These are phyloP conservation scores for Madurella fahalii DNA, from an alignment of 2,329 filamentous ascomycete genomes.

Conservation along the genomic window DNA sequence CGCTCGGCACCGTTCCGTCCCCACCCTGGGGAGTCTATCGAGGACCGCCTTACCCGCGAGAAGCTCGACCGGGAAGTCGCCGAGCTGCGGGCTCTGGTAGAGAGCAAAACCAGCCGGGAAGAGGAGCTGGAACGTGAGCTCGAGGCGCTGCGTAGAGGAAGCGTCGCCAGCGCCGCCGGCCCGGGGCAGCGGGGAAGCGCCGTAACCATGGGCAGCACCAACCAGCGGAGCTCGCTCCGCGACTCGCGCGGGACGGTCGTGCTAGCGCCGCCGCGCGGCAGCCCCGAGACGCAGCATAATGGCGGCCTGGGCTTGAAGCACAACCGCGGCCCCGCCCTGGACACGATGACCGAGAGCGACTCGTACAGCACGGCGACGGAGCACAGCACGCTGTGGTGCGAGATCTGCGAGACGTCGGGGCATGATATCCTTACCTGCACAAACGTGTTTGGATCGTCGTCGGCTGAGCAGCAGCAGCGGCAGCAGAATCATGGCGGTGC, in stretches of 20 bases:
- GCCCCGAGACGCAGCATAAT: slow-evolving; percentile 46
- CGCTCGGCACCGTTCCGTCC: slow-evolving; percentile 36
- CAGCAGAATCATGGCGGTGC: neutral
- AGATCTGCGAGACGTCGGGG: slow-evolving; percentile 87
- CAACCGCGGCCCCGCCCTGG: slow-evolving; percentile 51
- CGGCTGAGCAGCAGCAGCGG: slow-evolving; percentile 18
- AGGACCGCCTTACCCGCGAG: slow-evolving; percentile 58
- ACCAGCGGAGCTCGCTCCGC: slow-evolving; percentile 54
- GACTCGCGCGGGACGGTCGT: slow-evolving; percentile 65
- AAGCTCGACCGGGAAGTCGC: slow-evolving; percentile 76
- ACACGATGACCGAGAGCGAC: slow-evolving; percentile 68
- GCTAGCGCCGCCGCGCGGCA: slow-evolving; percentile 52
- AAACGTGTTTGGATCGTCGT: slow-evolving; percentile 68
- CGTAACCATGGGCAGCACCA: slow-evolving; percentile 45
- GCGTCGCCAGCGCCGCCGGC: slow-evolving; percentile 26
- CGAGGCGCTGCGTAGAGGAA: slow-evolving; percentile 56
- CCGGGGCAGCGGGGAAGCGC: slow-evolving; percentile 47
- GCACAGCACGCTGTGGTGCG: slow-evolving; percentile 77
- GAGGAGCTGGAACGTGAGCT: slow-evolving; percentile 84
- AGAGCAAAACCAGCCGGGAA: slow-evolving; percentile 69
- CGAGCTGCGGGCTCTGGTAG: slow-evolving; percentile 69
- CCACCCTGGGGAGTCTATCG: slow-evolving; percentile 47
- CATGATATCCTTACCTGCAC: slow-evolving; percentile 94
- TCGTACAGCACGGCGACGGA: slow-evolving; percentile 67
- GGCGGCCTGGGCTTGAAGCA: slow-evolving; percentile 26